Conservation (phyloP, 208 protist species). For the Blechomonas ayalai region DNA sequence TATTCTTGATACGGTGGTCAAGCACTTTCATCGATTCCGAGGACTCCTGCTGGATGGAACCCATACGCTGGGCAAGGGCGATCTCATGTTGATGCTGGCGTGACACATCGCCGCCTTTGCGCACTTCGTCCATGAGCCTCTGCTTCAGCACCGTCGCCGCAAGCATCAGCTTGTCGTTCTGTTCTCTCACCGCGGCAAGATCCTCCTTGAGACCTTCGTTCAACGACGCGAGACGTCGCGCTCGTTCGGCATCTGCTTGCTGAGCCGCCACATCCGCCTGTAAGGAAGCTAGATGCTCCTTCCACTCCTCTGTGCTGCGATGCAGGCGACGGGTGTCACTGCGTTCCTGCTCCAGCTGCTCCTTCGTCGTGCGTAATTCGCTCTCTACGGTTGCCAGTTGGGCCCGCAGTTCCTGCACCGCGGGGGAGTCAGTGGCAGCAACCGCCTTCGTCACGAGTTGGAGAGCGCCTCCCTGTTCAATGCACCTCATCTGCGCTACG, state of each 20-base stretch:
- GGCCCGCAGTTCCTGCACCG: constrained; percentile 57
- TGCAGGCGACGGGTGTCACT: constrained; percentile 29
- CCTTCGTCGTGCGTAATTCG: constrained; percentile 37
- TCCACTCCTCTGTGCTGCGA: constrained; percentile 52
- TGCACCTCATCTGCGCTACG: constrained; percentile 20
- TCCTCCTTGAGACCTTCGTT: constrained; percentile 58
- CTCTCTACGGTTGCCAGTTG: constrained; percentile 45
- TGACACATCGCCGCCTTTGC: constrained; percentile 29
- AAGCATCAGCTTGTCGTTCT: constrained; percentile 76
- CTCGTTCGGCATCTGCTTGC: constrained; percentile 46
- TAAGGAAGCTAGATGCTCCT: constrained; percentile 39
- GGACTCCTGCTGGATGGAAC: constrained; percentile 68
- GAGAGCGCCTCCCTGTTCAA: constrained; percentile 57
- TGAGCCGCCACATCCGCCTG: constrained; percentile 44
- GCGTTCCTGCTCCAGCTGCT: constrained; percentile 51
- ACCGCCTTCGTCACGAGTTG: constrained; percentile 29
- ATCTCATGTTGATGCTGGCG: constrained; percentile 69
- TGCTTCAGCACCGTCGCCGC: constrained; percentile 73
- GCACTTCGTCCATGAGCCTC: constrained; percentile 60
- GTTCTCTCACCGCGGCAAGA: constrained; percentile 56
- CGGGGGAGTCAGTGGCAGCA: constrained; percentile 19
- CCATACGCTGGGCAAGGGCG: constrained; percentile 76
- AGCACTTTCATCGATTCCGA: constrained; percentile 48
- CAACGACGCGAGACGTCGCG: constrained; percentile 39
- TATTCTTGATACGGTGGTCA: constrained; percentile 45